Conservation (phyloP, 805 yeast genomes). For the Teunomyces pallodes region DNA sequence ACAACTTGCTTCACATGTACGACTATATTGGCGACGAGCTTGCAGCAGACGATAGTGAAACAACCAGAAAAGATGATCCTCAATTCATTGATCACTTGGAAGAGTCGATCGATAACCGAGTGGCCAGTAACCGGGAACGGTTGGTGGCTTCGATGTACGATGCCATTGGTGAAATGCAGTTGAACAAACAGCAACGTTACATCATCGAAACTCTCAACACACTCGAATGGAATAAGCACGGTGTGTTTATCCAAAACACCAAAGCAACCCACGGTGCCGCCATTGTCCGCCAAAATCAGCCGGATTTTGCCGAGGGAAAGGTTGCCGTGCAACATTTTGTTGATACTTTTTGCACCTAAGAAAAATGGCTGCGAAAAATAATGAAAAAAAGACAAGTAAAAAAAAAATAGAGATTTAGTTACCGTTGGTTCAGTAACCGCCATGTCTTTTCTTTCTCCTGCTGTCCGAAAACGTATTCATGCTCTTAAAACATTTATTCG, state of each 20-base stretch:
- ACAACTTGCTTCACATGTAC: constrained; percentile 27
- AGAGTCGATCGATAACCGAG: constrained; percentile 13
- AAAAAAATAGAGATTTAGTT: too few relatives aligned
- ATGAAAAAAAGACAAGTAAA: not conserved
- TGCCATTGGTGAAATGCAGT: constrained; percentile 47
- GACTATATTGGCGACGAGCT: constrained; percentile 15
- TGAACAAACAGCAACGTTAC: constrained; percentile 43
- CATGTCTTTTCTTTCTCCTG: not conserved
- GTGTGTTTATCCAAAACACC: constrained; percentile 65
- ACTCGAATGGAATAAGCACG: constrained; percentile 66
- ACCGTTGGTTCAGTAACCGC: too few relatives aligned
- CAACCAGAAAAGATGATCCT: constrained; percentile 1
- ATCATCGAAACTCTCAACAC: constrained; percentile 59
- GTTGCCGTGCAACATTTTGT: constrained; percentile 65
- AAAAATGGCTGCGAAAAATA: too few relatives aligned
- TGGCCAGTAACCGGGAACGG: constrained; percentile 39
- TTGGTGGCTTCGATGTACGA: constrained; percentile 63
- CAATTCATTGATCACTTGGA: constrained; percentile 12
- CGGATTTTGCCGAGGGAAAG: constrained; percentile 64
- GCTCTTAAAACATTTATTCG: not conserved
- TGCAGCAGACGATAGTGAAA: constrained; percentile 3
- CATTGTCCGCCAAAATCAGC: constrained; percentile 58
- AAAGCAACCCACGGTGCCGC: constrained; percentile 79
- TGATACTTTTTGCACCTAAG: constrained; percentile 14
- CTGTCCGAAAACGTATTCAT: not conserved